Conservation (phyloP, 176 grass and related monocot genomes). For the Phyllostachys edulis region DNA sequence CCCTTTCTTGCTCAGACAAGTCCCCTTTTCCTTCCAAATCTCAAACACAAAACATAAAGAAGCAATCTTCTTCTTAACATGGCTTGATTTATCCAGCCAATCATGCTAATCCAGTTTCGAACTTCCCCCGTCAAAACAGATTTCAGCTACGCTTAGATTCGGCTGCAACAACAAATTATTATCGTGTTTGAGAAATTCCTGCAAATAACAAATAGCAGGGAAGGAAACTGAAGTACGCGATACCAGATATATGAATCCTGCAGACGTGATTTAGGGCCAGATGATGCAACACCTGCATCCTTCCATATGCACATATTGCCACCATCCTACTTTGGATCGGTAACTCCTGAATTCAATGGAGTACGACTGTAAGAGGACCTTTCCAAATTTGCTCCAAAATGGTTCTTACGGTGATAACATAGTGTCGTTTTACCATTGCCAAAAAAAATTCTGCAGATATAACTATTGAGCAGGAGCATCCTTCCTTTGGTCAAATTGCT, state of each 20-base stretch:
- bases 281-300: neutral
- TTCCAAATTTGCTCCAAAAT: neutral
- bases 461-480: neutral
- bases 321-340: neutral
- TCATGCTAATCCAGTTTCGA: neutral
- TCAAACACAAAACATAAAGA: conserved; percentile 4
- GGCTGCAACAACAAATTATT: neutral
- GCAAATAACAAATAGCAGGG: neutral
- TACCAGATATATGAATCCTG: neutral
- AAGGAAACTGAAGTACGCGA: neutral
- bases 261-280: neutral
- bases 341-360: neutral
- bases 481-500: conserved; percentile 19
- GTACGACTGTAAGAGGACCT: no score
- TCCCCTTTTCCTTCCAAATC: neutral
- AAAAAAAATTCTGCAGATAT: neutral
- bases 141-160: neutral
- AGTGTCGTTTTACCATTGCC: neutral
- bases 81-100: neutral
- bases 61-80: neutral
- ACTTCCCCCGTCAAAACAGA: neutral
- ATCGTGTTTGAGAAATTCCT: neutral
- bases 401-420: neutral
- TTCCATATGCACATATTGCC: neutral
- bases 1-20: neutral